Base-by-base conservation (phyloP, 148 eudicot genomes). In the Euryodendron excelsum region DNA sequence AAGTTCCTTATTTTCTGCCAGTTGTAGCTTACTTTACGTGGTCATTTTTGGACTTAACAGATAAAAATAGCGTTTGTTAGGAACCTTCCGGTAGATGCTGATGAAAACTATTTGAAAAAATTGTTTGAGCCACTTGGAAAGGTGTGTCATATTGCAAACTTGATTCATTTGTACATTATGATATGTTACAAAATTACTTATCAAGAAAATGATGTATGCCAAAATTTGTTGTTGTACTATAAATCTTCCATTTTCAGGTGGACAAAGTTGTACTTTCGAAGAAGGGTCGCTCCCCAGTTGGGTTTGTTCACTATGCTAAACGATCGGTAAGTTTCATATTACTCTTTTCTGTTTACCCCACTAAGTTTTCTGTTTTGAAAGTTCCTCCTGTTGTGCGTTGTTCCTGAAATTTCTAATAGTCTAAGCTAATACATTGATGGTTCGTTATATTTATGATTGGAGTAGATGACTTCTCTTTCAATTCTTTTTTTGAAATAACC, bases 181-280 rank as follows among this genome's bases (percentile, higher is more conserved):
- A 17, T 74, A 41, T 69, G 23, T 53, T 53, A 20, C 41, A 72
- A 27, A 37, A 6, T 69, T 69, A 80, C n/a, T n/a, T n/a, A n/a
- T n/a, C n/a, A n/a, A n/a, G n/a, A n/a, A n/a, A n/a, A 50, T n/a
- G 17, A 17, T 74, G 50, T 69, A 30, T 53, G 45, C n/a, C 41
- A 72, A 27, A 37, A 6, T 69, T 69, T 77, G 47, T 53, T 79
- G 12, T 68, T 58, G 23, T 34, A 41, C 70, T 70, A 52, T n/a
- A 9, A 63, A 21, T 36, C 44, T 2, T 63, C 76, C 1, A 33
- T 74, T 88, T 89, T 82, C 92, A 92, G 96, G 80, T 90, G 80
- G 96, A 92, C 52, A 92, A 80, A 84, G 90, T 92, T 14, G 90
- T 88, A 62, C 70, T 92, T 60, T 87, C 89, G 34, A 88, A 79